Base-by-base conservation (phyloP, 768 basidiomycete species). In the Pisolithus albus region DNA sequence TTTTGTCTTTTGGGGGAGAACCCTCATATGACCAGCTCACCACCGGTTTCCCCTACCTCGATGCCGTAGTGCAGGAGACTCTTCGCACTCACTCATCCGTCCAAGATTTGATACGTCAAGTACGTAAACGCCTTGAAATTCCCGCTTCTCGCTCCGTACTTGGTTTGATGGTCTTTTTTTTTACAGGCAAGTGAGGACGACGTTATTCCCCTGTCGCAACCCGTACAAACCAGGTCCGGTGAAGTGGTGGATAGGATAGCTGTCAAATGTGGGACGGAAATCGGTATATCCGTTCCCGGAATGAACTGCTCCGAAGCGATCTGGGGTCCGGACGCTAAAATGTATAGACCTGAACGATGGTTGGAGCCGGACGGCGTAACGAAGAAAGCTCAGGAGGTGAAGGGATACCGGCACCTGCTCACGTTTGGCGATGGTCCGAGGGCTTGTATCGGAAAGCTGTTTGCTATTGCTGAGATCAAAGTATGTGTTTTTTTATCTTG, bases 11-110 rank as follows among this genome's bases (percentile, higher is more conserved):
- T 46, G 63, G 57, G 4, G 39, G 53, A 21, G 81, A 82, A 55
- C 80, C 81, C 10, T 75, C 73, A 3, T 81, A 75, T 63, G 80
- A 82, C 21, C 73, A 81, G 54, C 67, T 83, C 1, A 70, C 65
- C 7, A 71, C 72, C 2, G 65, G 49, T 21, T 63, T 84, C 9
- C 80, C 80, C 0, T 81, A 77, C 59, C 75, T 83, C 6, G 78
- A 82, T 53, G 74, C 76, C 0, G 66, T 77, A 7, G 70, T 73
- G 1, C 72, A 72, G 34, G 78, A 79, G 59, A 64, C 63, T 2
- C 66, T 79, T 11, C 67, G 77, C 3, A 37, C 75, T 0, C 75
- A 78, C 47, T 65, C 75, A 8, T 67, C 76, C 0, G 41, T 73
- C 13, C 15, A 23, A 0, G 64, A 70, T n/a, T 1, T 24, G 4